Base-by-base conservation (phyloP, 2,329 filamentous ascomycete species). In the Alternaria dauci region DNA sequence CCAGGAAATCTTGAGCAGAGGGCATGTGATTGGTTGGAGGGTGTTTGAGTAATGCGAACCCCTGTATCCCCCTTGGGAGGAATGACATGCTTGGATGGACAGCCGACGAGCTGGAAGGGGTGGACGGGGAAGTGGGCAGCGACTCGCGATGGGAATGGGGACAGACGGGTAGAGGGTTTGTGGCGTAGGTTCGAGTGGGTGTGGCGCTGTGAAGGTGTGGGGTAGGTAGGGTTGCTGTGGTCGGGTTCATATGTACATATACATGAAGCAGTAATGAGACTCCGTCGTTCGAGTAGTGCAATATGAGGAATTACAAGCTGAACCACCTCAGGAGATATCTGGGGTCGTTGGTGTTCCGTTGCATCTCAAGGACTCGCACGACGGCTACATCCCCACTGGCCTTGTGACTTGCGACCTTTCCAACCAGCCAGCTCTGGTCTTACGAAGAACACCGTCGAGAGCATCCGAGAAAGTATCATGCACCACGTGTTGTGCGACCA, bases 11-110 rank as follows among this genome's bases (percentile, higher is more conserved):
- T 54, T 63, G 32, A 44, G n/a, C 25, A 51, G 52, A 16, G 8
- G 62, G 20, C 36, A 6, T 48, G 46, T 72, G 52, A 76, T 76
- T 76, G 69, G 72, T 8, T 48, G n/a, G 30, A 30, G 5, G n/a
- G 42, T 25, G 50, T 23, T 36, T 47, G 52, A 56, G 56, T 50
- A 46, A 43, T 59, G 55, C 51, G 36, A 39, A 43, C 55, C 58
- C 58, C 43, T 58, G 58, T 41, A 14, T 36, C 20, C 16, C 7
- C 14, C 16, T n/a, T 38, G 46, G 4, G 32, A 44, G 34, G 28
- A 61, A 52, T 50, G 32, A 55, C 38, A 58, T 47, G 47, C 32
- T 42, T 59, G 32, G 59, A 32, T 39, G 32, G 44, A 18, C 50
- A 59, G 44, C 55, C 55, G 59, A 39, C 3, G 55, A 55, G 59